Conservation (phyloP, 1,284 basidiomycete species). For the Tilletia indica region DNA sequence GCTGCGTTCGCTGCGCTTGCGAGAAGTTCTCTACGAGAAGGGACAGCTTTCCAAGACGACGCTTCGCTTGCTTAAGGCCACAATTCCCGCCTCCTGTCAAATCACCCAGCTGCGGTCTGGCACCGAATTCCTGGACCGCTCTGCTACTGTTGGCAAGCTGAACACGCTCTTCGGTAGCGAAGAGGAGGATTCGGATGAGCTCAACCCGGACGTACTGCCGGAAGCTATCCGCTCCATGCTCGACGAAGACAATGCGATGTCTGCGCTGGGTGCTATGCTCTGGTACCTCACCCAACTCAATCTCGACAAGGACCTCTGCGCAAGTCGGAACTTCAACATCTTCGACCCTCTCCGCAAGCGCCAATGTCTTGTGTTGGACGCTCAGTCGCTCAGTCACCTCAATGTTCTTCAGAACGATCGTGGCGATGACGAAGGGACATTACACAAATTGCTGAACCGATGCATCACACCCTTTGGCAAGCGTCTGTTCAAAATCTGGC, state of each 20-base stretch:
- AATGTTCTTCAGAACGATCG: conserved; percentile 54
- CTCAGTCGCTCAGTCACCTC: conserved; percentile 52
- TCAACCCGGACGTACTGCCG: conserved; percentile 33
- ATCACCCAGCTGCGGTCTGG: conserved; percentile 50
- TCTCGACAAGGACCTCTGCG: conserved; percentile 50
- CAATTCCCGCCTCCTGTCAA: conserved; percentile 41
- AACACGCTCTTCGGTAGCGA: conserved; percentile 34
- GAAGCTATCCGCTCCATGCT: conserved; percentile 43
- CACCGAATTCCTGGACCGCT: conserved; percentile 46
- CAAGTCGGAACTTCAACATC: conserved; percentile 52
- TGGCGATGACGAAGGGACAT: conserved; percentile 50
- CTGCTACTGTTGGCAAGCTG: conserved; percentile 39
- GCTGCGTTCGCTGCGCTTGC: conserved; percentile 85
- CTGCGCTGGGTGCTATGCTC: conserved; percentile 50
- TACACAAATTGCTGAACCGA: conserved; percentile 52
- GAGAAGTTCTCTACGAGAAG: conserved; percentile 90
- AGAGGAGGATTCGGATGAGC: conserved; percentile 30
- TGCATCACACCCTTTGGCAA: conserved; percentile 54
- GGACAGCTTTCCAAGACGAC: conserved; percentile 58
- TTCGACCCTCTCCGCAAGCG: conserved; percentile 42
- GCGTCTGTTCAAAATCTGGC: conserved; percentile 54
- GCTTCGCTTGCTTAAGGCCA: conserved; percentile 46
- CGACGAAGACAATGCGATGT: conserved; percentile 38
- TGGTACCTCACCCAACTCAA: conserved; percentile 52
- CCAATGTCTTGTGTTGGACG: conserved; percentile 50